A percentile compares a stretch with the other conserved stretches of the same genome.
Evolutionary conservation across 2,329 filamentous ascomycete genomes (phyloP).

Genomic region (Plenodomus tracheiphilus): DNA sequence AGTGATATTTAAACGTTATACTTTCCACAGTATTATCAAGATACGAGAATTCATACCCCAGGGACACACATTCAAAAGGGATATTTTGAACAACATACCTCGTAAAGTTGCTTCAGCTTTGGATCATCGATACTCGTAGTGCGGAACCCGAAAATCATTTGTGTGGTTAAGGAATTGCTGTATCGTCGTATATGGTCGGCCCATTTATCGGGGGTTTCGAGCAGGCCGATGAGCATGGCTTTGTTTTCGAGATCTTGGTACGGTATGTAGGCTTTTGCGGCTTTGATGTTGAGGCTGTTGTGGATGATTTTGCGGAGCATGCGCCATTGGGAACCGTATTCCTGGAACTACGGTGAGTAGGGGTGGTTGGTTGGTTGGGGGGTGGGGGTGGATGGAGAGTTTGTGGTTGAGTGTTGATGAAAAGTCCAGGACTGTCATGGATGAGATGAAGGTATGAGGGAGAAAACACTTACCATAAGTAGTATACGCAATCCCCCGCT

Average conservation of each 20-base stretch:
- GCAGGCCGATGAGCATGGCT: constrained; percentile 55
- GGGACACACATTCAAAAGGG: no score
- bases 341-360: constrained; percentile 6
- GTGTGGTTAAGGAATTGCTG: constrained; percentile 53
- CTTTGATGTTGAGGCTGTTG: constrained; percentile 22
- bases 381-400: no score
- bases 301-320: constrained; percentile 26
- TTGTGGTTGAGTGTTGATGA: no score
- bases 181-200: constrained; percentile 53
- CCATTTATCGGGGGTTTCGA: constrained; percentile 50
- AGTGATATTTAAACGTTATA: no score
- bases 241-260: constrained; percentile 62
- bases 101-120: constrained; percentile 19
- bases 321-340: constrained; percentile 19
- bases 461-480: constrained; percentile 12
- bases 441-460: not conserved
- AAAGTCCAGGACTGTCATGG: no score
- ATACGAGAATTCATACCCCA: no score
- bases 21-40: no score
- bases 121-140: constrained; percentile 19
- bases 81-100: constrained; percentile 4
- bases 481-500: constrained; percentile 13
- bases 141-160: constrained; percentile 54
- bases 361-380: no score
- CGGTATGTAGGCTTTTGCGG: constrained; percentile 41